Percentiles rank a stretch among this genome's conserved stretches.
Conservation (phyloP, 306 rosid genomes). For the Fragaria ananassa region DNA sequence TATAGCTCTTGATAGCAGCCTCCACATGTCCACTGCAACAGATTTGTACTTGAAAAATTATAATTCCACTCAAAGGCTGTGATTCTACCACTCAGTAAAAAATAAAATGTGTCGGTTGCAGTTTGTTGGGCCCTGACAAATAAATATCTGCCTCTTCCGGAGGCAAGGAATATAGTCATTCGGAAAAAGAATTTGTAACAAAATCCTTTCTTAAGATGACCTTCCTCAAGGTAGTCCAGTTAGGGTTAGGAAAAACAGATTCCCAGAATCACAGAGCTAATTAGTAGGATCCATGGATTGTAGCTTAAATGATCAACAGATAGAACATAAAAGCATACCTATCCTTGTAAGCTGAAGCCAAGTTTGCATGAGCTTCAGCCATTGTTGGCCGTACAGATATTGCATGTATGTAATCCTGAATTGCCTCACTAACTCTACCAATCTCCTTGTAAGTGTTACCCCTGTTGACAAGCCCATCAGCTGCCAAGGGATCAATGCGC, state of each 20-base stretch:
- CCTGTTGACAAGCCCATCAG: conserved; percentile 97
- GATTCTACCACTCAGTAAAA: background rate
- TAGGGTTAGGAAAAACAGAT: background rate
- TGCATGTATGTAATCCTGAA: conserved; percentile 82
- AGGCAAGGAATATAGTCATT: background rate
- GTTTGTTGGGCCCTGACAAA: background rate
- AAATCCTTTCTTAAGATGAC: background rate
- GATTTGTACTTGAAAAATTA: background rate
- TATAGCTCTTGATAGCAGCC: conserved; percentile 84
- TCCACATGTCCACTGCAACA: conserved; percentile 86
- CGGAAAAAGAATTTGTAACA: background rate
- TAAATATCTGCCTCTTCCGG: background rate
- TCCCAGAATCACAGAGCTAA: background rate
- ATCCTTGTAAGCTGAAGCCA: conserved; percentile 98
- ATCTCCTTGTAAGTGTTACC: conserved; percentile 98
- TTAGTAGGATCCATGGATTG: background rate
- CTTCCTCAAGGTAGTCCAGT: background rate
- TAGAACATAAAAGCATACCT: conserved; percentile 42
- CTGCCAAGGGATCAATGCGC: conserved; percentile 97
- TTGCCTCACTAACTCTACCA: conserved; percentile 94
- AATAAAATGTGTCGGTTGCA: background rate
- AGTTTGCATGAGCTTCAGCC: conserved; percentile 99
- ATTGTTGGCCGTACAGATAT: conserved; percentile 74
- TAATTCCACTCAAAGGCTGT: background rate
- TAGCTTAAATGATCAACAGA: background rate